phyloP scores from a whole-genome alignment of 768 basidiomycete genomes.

The Leucosporidium yakuticum region DNA sequence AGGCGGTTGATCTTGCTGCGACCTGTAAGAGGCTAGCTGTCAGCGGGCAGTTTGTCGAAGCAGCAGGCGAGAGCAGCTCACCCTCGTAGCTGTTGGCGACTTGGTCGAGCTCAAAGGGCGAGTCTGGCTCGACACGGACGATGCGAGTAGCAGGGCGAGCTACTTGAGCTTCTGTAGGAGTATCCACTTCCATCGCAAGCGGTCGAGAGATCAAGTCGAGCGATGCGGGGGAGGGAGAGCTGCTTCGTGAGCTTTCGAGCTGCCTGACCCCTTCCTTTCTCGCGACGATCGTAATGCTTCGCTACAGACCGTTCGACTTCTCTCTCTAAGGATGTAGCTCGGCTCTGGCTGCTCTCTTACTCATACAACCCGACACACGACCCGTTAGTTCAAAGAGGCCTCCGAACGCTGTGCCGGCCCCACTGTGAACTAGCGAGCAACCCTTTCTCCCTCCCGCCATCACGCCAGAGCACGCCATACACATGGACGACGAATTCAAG shows the following conservation, averaged over 20 bases:
- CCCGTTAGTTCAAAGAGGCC: no score
- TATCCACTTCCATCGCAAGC: slow-evolving; percentile 19
- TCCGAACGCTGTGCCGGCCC: no score
- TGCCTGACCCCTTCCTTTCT: background rate
- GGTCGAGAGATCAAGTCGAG: no score
- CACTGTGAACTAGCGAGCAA: no score
- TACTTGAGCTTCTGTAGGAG: background rate
- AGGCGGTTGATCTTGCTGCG: slow-evolving; percentile 69
- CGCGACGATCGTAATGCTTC: background rate
- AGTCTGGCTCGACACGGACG: slow-evolving; percentile 59
- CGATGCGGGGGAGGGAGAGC: background rate
- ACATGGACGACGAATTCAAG: background rate
- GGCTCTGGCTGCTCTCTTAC: no score
- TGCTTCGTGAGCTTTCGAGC: background rate
- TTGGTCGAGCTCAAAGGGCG: slow-evolving; percentile 80
- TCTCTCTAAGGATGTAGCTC: no score
- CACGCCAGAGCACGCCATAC: background rate
- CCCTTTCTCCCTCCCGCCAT: no score
- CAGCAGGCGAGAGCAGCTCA: slow-evolving; percentile 39
- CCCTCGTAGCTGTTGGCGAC: slow-evolving; percentile 73
- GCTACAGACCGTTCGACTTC: background rate
- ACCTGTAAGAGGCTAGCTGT: slow-evolving; percentile 47
- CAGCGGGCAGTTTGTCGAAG: background rate
- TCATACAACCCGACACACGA: no score
- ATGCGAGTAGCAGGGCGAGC: slow-evolving; percentile 1